Percentiles rank a stretch among this genome's conserved stretches.
Evolutionary conservation across 371 early-diverging fungal species (phyloP).

Genomic region (Mucor piriformis): DNA sequence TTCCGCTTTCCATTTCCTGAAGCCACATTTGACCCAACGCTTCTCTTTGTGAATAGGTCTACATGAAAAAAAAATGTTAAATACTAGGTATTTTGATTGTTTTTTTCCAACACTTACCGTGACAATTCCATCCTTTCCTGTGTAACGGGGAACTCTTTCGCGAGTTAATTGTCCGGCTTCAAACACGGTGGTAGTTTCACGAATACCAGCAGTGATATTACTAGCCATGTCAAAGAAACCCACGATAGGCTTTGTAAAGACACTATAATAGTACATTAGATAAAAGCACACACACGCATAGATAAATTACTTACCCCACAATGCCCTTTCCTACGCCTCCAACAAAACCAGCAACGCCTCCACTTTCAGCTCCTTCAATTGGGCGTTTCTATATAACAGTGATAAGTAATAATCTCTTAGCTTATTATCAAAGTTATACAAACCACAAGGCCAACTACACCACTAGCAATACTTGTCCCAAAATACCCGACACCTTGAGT

Average conservation of each 20-base stretch:
- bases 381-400: constrained; percentile 68
- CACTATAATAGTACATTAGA: constrained; percentile 35
- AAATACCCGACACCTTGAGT: constrained; percentile 80
- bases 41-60: constrained; percentile 81
- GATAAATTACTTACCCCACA: constrained; percentile 53
- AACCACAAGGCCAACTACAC: constrained; percentile 82
- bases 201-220: constrained; percentile 84
- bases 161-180: constrained; percentile 69
- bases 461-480: constrained; percentile 76
- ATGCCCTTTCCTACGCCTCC: constrained; percentile 87
- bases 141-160: constrained; percentile 86
- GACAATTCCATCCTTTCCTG: constrained; percentile 83
- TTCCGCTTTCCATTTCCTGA: constrained; percentile 79
- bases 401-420: not conserved
- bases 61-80: not conserved
- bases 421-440: not conserved
- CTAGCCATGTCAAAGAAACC: constrained; percentile 88
- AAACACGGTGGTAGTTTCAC: constrained; percentile 94
- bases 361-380: constrained; percentile 79
- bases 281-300: not conserved
- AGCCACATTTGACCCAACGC: constrained; percentile 92
- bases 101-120: constrained; percentile 40
- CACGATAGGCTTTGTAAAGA: constrained; percentile 85
- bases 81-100: no score
- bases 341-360: constrained; percentile 86